These are phyloP conservation scores for Melastoma malabathricum DNA, from an alignment of 345 rosid species.

Conservation along the genomic window DNA sequence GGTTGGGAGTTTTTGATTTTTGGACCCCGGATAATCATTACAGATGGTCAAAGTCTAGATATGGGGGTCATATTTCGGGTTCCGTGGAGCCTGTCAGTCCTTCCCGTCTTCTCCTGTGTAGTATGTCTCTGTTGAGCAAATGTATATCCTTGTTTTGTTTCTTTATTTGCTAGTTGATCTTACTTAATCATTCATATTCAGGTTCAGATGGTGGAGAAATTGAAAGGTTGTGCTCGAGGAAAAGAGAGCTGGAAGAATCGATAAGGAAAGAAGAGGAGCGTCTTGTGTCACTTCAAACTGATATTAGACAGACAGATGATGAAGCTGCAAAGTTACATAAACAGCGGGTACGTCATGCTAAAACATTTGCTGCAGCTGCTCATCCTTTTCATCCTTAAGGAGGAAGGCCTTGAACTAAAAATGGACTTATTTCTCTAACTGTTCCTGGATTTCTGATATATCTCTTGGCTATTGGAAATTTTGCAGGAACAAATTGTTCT, in stretches of 20 bases:
- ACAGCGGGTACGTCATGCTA: constrained; percentile 36
- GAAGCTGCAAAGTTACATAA: constrained; percentile 55
- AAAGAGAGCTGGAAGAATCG: constrained; percentile 45
- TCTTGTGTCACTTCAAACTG: constrained; percentile 29
- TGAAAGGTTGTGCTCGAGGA: constrained; percentile 47
- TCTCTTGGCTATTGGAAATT: neutral
- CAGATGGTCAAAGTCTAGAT: constrained; percentile 77
- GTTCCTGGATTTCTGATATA: too few species aligned
- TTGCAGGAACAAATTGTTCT: constrained; percentile 53
- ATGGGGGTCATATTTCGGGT: constrained; percentile 66
- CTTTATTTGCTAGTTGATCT: neutral
- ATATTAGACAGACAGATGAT: constrained; percentile 55
- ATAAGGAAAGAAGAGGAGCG: constrained; percentile 30
- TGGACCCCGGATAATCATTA: constrained; percentile 96
- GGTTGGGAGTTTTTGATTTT: constrained; percentile 54
- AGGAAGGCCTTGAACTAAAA: too few species aligned
- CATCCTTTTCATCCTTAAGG: too few species aligned
- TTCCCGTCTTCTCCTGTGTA: constrained; percentile 62
- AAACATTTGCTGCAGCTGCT: constrained; percentile 1
- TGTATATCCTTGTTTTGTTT: constrained; percentile 1
- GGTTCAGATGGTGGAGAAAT: constrained; percentile 63
- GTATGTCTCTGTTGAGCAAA: constrained; percentile 19
- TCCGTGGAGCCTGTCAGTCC: constrained; percentile 55
- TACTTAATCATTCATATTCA: constrained; percentile 5
- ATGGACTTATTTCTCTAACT: too few species aligned